A percentile compares a stretch with the other conserved stretches of the same genome.
These are phyloP conservation scores for Metarhizium guizhouense DNA, from an alignment of 2,329 filamentous ascomycete genomes.

Conservation along the genomic window DNA sequence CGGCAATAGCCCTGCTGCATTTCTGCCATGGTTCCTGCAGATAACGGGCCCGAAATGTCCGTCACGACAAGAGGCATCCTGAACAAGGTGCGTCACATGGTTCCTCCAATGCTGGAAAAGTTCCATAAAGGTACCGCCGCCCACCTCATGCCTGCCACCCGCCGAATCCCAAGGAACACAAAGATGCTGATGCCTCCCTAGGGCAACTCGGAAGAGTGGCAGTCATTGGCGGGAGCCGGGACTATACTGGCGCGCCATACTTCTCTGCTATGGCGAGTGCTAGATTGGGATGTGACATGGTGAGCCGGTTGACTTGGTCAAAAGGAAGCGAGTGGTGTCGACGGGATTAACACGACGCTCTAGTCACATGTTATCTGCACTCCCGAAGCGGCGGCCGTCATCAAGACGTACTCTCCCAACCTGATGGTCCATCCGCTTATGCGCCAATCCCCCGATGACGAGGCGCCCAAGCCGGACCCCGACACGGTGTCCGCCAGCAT, in stretches of 20 bases:
- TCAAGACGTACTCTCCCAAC: constrained; percentile 97
- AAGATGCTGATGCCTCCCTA: constrained; percentile 24
- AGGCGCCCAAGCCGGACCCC: constrained; percentile 41
- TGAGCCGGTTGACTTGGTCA: constrained; percentile 26
- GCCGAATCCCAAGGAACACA: constrained; percentile 7
- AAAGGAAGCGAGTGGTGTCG: neutral
- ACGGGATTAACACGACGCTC: too few species aligned
- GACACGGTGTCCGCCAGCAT: constrained; percentile 57
- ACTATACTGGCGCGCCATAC: constrained; percentile 95
- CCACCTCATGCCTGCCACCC: too few species aligned
- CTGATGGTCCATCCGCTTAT: constrained; percentile 97
- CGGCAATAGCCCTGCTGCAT: neutral
- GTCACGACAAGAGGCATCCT: constrained; percentile 66
- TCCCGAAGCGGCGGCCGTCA: constrained; percentile 73
- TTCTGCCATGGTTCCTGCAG: constrained; percentile 14
- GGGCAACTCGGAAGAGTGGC: constrained; percentile 87
- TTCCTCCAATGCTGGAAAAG: constrained; percentile 88
- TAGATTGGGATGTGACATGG: constrained; percentile 82
- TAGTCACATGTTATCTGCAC: constrained; percentile 95
- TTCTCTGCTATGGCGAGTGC: constrained; percentile 97
- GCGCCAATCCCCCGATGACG: constrained; percentile 51
- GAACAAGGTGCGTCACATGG: constrained; percentile 73
- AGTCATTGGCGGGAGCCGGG: constrained; percentile 89
- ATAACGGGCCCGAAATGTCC: constrained; percentile 44
- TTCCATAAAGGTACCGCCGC: constrained; percentile 76